Percentiles rank a stretch among this genome's conserved stretches.
Conservation (phyloP, 805 yeast genomes). For the Komagataella phaffii region DNA sequence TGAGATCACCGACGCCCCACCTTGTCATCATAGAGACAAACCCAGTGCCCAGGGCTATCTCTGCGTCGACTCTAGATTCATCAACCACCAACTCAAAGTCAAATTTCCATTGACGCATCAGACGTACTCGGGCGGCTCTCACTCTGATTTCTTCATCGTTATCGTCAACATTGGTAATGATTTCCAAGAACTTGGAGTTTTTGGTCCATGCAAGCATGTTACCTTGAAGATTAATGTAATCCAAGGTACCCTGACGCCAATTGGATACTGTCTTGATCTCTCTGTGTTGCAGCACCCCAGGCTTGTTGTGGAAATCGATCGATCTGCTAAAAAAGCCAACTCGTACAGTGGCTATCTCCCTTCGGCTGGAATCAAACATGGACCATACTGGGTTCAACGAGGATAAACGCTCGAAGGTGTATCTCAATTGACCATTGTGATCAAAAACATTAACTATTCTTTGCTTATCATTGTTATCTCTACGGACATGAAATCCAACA, state of each 20-base stretch:
- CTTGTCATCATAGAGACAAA: slow-evolving; percentile 53
- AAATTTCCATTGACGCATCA: slow-evolving; percentile 43
- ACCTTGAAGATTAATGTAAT: slow-evolving; percentile 34
- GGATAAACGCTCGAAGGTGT: slow-evolving; percentile 37
- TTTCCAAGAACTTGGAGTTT: slow-evolving; percentile 36
- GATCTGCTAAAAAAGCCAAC: slow-evolving; percentile 32
- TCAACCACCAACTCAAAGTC: slow-evolving; percentile 48
- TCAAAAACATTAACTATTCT: slow-evolving; percentile 36
- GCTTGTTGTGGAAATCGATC: slow-evolving; percentile 33
- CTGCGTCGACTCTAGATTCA: slow-evolving; percentile 29
- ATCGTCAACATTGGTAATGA: slow-evolving; percentile 39
- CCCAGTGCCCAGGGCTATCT: slow-evolving; percentile 44
- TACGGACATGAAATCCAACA: slow-evolving; percentile 30
- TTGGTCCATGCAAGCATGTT: slow-evolving; percentile 42
- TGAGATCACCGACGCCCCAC: slow-evolving; percentile 45
- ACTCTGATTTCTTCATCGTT: slow-evolving; percentile 40
- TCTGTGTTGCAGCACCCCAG: slow-evolving; percentile 28
- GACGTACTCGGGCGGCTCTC: slow-evolving; percentile 39
- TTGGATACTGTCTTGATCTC: slow-evolving; percentile 24
- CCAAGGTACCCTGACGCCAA: slow-evolving; percentile 20
- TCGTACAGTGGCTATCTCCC: slow-evolving; percentile 35
- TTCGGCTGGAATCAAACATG: slow-evolving; percentile 27
- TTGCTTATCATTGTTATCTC: slow-evolving; percentile 31
- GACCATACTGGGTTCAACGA: slow-evolving; percentile 38
- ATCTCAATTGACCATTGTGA: slow-evolving; percentile 24